Percentiles rank a stretch among this genome's conserved stretches.
Evolutionary conservation across 805 yeast species (phyloP).

Genomic region (Yamadazyma paraphyllophila): DNA sequence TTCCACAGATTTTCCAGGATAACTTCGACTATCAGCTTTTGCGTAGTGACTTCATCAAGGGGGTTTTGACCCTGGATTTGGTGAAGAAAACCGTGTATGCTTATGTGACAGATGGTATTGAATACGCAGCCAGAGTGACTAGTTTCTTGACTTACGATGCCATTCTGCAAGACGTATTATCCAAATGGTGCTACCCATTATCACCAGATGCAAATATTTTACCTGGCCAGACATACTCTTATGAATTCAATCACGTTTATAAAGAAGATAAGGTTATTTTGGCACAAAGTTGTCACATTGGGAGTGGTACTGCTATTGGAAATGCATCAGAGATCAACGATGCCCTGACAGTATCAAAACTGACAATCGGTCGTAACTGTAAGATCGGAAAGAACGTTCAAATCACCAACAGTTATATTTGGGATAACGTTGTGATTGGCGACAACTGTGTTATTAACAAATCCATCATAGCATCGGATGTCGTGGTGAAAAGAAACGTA

Average conservation of each 20-base stretch:
- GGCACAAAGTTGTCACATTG: slow-evolving; percentile 89
- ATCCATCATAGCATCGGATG: slow-evolving; percentile 69
- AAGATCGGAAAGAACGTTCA: slow-evolving; percentile 74
- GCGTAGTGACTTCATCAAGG: slow-evolving; percentile 84
- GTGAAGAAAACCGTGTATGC: slow-evolving; percentile 89
- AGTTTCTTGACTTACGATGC: slow-evolving; percentile 93
- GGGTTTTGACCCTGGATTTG: slow-evolving; percentile 86
- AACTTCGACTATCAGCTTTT: slow-evolving; percentile 91
- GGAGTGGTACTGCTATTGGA: slow-evolving; percentile 81
- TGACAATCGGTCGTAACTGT: slow-evolving; percentile 86
- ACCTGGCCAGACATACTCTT: slow-evolving; percentile 69
- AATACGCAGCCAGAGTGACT: slow-evolving; percentile 92
- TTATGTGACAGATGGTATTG: slow-evolving; percentile 69
- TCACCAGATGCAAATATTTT: slow-evolving; percentile 82
- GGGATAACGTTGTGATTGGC: slow-evolving; percentile 78
- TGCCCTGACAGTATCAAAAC: slow-evolving; percentile 59
- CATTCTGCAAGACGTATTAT: slow-evolving; percentile 82
- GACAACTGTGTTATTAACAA: slow-evolving; percentile 59
- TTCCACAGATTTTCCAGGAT: slow-evolving; percentile 93
- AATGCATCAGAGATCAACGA: slow-evolving; percentile 74
- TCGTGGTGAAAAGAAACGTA: slow-evolving; percentile 52
- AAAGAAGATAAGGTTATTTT: slow-evolving; percentile 85
- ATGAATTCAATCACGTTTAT: slow-evolving; percentile 83
- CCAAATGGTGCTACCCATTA: slow-evolving; percentile 91
- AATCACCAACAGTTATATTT: slow-evolving; percentile 74